Conservation (phyloP, 2,329 filamentous ascomycete species). For the Hypoxylon sp. region DNA sequence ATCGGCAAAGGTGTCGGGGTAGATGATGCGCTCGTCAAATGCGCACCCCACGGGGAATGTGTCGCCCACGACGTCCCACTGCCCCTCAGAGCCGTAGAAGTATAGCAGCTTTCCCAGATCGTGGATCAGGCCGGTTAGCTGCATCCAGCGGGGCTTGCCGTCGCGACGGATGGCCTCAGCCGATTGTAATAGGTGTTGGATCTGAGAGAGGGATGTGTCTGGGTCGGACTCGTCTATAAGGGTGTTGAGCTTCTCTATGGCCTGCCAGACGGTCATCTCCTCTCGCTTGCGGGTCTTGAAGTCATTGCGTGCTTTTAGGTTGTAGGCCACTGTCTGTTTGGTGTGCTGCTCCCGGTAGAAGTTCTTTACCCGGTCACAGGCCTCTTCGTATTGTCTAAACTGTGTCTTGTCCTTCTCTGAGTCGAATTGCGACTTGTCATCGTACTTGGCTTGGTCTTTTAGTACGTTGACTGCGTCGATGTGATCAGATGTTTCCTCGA, state of each 20-base stretch:
- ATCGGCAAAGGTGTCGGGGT: constrained; percentile 80
- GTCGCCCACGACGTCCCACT: constrained; percentile 95
- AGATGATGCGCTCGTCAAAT: constrained; percentile 83
- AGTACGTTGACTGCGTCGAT: constrained; percentile 71
- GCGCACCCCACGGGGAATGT: constrained; percentile 85
- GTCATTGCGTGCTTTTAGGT: constrained; percentile 81
- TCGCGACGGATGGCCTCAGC: constrained; percentile 92
- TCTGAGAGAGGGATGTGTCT: constrained; percentile 88
- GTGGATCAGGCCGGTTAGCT: constrained; percentile 82
- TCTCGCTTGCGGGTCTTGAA: constrained; percentile 75
- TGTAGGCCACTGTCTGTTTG: constrained; percentile 86
- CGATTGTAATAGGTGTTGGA: constrained; percentile 89
- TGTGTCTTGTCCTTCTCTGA: constrained; percentile 82
- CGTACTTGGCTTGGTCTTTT: constrained; percentile 61
- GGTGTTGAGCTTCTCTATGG: constrained; percentile 92
- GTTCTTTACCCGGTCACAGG: constrained; percentile 86
- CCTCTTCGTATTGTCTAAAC: constrained; percentile 87
- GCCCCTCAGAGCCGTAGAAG: constrained; percentile 86
- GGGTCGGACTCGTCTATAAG: constrained; percentile 93
- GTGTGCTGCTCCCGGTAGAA: constrained; percentile 84
- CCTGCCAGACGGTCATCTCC: constrained; percentile 89
- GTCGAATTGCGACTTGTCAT: constrained; percentile 75
- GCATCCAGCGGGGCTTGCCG: constrained; percentile 86
- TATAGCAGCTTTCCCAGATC: constrained; percentile 85
- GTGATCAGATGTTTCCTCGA: constrained; percentile 63